These are phyloP conservation scores for Inga leiocalycina DNA, from an alignment of 306 rosid genomes.

Conservation along the genomic window DNA sequence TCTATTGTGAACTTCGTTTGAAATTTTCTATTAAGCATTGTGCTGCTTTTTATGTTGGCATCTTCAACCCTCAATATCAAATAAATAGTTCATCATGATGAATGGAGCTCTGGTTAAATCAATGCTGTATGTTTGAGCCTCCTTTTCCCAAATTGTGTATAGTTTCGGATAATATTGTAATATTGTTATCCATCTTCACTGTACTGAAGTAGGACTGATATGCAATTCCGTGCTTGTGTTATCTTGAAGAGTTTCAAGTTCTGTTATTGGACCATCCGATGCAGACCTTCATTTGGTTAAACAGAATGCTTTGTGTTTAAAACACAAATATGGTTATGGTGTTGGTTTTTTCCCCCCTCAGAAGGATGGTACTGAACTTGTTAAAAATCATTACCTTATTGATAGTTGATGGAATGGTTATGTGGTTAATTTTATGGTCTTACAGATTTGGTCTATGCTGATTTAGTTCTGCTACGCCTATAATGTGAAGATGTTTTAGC, in stretches of 20 bases:
- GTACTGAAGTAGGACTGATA: neutral
- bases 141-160: neutral
- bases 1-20: neutral
- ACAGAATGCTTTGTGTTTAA: conserved; percentile 45
- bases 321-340: conserved; percentile 43
- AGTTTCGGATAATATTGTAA: neutral
- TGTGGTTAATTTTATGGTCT: conserved; percentile 4
- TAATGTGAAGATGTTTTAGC: conserved; percentile 9
- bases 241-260: conserved; percentile 25
- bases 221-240: conserved; percentile 8
- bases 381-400: neutral
- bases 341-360: conserved; percentile 17
- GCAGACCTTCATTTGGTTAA: conserved; percentile 36
- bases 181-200: conserved; percentile 8
- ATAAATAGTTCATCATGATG: no score
- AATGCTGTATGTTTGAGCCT: neutral
- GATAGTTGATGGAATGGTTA: neutral
- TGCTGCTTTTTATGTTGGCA: conserved; percentile 5
- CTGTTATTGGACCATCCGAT: conserved; percentile 37
- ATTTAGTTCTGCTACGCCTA: neutral
- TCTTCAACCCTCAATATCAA: no score
- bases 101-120: neutral
- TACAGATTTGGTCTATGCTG: neutral
- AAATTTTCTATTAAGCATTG: conserved; percentile 12
- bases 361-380: conserved; percentile 9